phyloP scores from a whole-genome alignment of 2,329 filamentous ascomycete species.

The Chaetomium strumarium region DNA sequence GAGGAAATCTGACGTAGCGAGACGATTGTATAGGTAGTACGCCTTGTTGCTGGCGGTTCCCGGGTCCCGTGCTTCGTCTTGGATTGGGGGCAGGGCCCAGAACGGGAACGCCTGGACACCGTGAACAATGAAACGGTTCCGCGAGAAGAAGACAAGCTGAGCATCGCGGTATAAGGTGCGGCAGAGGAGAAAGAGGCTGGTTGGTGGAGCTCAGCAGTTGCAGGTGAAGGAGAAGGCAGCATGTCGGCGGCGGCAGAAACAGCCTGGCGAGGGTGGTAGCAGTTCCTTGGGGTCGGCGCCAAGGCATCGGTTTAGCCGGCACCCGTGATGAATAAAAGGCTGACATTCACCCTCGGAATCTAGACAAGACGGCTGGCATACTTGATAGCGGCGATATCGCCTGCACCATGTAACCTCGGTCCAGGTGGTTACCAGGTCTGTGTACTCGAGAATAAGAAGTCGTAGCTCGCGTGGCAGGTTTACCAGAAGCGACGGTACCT shows the following conservation, averaged over 20 bases:
- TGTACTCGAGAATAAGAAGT: background rate
- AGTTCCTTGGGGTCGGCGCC: too few relatives aligned
- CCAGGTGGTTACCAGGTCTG: background rate
- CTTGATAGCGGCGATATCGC: background rate
- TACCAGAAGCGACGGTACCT: background rate
- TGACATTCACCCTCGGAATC: background rate
- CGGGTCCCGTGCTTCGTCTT: background rate
- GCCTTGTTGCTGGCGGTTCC: background rate
- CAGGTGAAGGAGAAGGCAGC: background rate
- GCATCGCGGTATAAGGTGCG: background rate
- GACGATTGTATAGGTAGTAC: constrained; percentile 4
- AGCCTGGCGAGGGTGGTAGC: background rate
- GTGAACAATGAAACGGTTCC: constrained; percentile 1
- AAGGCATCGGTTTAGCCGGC: background rate
- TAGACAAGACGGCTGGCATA: background rate
- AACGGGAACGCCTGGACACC: background rate
- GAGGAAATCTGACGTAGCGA: constrained; percentile 8
- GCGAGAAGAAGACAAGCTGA: constrained; percentile 2
- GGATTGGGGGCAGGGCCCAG: background rate
- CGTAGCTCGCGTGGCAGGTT: background rate
- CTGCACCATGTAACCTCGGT: background rate
- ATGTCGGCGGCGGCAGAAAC: background rate
- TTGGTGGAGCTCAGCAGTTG: constrained; percentile 3
- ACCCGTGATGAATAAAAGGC: background rate
- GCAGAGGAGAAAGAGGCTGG: constrained; percentile 3